Conservation (phyloP, 768 basidiomycete genomes). For the Leucocoprinus sp. region DNA sequence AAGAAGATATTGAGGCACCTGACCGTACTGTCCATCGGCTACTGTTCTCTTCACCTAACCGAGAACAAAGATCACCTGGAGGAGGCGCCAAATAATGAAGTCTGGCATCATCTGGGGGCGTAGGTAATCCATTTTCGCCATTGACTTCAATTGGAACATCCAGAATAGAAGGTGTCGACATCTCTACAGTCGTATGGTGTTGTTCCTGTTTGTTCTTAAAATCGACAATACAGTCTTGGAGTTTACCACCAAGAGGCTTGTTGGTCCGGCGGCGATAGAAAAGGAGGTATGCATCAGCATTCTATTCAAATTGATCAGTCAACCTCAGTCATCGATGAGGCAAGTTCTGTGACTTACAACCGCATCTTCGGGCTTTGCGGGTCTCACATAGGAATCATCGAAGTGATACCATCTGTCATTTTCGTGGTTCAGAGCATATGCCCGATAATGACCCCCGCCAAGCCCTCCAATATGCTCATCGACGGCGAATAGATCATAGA, state of each 20-base stretch:
- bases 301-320: conserved; percentile 37
- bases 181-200: conserved; percentile 13
- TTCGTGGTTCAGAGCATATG: conserved; percentile 79
- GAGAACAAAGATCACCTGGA: neutral
- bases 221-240: conserved; percentile 59
- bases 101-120: conserved; percentile 35
- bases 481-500: conserved; percentile 96
- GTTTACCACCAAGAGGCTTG: conserved; percentile 77
- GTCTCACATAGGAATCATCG: conserved; percentile 84
- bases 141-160: conserved; percentile 17
- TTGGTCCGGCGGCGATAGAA: conserved; percentile 89
- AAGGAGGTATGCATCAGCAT: conserved; percentile 89
- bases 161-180: conserved; percentile 3
- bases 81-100: conserved; percentile 3
- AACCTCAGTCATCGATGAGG: neutral
- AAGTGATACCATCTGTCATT: conserved; percentile 95
- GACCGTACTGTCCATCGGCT: conserved; percentile 19
- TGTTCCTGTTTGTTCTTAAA: conserved; percentile 29
- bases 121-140: conserved; percentile 40
- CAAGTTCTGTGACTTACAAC: conserved; percentile 53
- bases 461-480: conserved; percentile 95
- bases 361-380: conserved; percentile 49
- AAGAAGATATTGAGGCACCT: conserved; percentile 23
- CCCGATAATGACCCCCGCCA: conserved; percentile 94
- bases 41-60: conserved; percentile 6